Percentiles rank a stretch among this genome's conserved stretches.
phyloP scores from a whole-genome alignment of 129 eudicot species.

The Cynara cardunculus region DNA sequence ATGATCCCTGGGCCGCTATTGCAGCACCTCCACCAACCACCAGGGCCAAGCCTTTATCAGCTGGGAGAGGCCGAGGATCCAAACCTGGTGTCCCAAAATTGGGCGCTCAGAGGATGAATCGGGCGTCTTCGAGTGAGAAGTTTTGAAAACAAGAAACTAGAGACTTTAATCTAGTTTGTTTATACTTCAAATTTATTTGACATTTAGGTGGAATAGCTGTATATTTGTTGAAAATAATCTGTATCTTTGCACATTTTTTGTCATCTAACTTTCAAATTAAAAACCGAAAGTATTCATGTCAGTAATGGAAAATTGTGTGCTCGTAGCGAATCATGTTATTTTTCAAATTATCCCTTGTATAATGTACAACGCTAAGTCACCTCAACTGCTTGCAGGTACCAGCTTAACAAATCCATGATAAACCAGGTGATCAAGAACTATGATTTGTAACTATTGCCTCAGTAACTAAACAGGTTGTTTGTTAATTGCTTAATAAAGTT shows the following conservation, averaged over 20 bases:
- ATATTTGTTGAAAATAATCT: slow-evolving; percentile 23
- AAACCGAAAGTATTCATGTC: background rate
- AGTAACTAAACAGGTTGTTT: no score
- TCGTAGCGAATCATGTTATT: no score
- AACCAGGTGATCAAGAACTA: no score
- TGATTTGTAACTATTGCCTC: no score
- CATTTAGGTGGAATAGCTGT: slow-evolving; percentile 31
- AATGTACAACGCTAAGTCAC: background rate
- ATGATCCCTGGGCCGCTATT: slow-evolving; percentile 91
- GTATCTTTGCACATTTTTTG: slow-evolving; percentile 30
- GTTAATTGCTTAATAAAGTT: no score
- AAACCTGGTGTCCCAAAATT: slow-evolving; percentile 68
- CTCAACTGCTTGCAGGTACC: background rate
- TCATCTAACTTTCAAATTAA: slow-evolving; percentile 5
- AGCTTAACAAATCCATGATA: no score
- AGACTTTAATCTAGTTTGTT: slow-evolving; percentile 18
- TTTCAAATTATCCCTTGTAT: background rate
- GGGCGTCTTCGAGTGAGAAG: slow-evolving; percentile 65
- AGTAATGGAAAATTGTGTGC: background rate
- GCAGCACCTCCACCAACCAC: slow-evolving; percentile 96
- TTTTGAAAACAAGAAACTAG: slow-evolving; percentile 12
- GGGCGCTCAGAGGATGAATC: slow-evolving; percentile 92
- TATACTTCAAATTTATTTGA: slow-evolving; percentile 12
- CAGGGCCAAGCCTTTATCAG: slow-evolving; percentile 71
- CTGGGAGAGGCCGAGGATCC: slow-evolving; percentile 72